Base-by-base conservation (phyloP, 2,329 filamentous ascomycete species). In the Conoideocrella luteorostrata region DNA sequence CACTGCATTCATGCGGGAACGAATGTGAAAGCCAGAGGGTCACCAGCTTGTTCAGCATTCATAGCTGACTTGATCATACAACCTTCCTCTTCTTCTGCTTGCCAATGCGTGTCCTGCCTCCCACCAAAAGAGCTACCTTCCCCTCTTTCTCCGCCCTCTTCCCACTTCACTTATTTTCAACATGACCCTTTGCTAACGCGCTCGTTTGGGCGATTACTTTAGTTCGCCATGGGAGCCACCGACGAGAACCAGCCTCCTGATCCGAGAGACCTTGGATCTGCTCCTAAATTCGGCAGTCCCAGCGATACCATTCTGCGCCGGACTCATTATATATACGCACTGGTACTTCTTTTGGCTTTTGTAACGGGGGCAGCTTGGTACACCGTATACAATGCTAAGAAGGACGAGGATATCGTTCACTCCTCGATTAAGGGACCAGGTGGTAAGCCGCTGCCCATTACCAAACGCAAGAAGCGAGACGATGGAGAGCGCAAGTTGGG, bases 401-500 rank as follows among this genome's bases (percentile, higher is more conserved):
- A 68, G 42, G 68, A 71, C 45, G 72, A 75, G 29, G 66, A 71
- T 49, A 57, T 69, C 28, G 58, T 69, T 18, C 61, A 64, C 41
- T 75, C 71, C 18, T 70, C 64, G 24, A 64, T 77, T 51, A 81
- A 75, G 42, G 90, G 90, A n/a, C 89, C 90, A 1, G 90, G 88
- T 44, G 91, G 90, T 52, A 90, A 94, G 62, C 88, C 88, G 26
- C 71, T 96, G 43, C 89, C 88, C n/a, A 61, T 71, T 39, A 77
- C 73, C 47, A 85, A 81, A 59, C 79, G 70, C 46, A 70, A 69
- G 60, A 67, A 71, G 66, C 62, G 75, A 60, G 59, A 65, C 62
- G 52, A 70, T 66, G 62, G 67, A 63, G 56, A 69, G 65, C 58
- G 66, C 38, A 65, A 66, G 50, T 60, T 67, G 41, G 61, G 63